A percentile compares a stretch with the other conserved stretches of the same genome.
Evolutionary conservation across 1,139 yeast species (phyloP).

Genomic region (Kodamaea sp.): DNA sequence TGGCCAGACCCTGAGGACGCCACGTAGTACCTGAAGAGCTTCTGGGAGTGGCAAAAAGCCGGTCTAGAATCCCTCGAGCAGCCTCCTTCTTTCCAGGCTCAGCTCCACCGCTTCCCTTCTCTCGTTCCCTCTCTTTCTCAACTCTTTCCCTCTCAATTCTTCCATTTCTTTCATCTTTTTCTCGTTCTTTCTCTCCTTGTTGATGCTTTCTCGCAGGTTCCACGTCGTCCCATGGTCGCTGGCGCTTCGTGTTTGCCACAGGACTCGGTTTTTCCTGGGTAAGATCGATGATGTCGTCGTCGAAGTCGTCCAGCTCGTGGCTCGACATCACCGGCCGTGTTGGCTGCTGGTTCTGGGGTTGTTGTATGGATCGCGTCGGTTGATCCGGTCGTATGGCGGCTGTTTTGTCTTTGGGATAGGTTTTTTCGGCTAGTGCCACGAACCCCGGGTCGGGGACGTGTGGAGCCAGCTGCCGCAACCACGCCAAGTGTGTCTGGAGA

Average conservation of each 20-base stretch:
- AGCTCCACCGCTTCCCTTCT: not conserved
- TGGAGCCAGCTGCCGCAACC: slow-evolving; percentile 9
- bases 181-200: too few species aligned
- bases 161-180: too few species aligned
- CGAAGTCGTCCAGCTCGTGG: too few species aligned
- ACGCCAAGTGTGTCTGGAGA: slow-evolving; percentile 10
- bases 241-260: not conserved
- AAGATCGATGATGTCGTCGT: too few species aligned
- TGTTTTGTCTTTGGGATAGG: slow-evolving; percentile 7
- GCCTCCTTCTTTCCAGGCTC: not conserved
- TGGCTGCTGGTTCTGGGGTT: not conserved
- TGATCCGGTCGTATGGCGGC: not conserved
- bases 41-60: slow-evolving; percentile 9
- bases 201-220: not conserved
- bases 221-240: not conserved
- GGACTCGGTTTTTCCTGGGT: too few species aligned
- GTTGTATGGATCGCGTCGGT: not conserved
- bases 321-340: too few species aligned
- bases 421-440: slow-evolving; percentile 6
- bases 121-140: too few species aligned
- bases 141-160: too few species aligned
- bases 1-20: not conserved
- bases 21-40: not conserved
- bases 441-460: slow-evolving; percentile 9
- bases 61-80: slow-evolving; percentile 3